Evolutionary conservation across 1,139 yeast genomes (phyloP).

Genomic region (Yamadazyma siamensis): DNA sequence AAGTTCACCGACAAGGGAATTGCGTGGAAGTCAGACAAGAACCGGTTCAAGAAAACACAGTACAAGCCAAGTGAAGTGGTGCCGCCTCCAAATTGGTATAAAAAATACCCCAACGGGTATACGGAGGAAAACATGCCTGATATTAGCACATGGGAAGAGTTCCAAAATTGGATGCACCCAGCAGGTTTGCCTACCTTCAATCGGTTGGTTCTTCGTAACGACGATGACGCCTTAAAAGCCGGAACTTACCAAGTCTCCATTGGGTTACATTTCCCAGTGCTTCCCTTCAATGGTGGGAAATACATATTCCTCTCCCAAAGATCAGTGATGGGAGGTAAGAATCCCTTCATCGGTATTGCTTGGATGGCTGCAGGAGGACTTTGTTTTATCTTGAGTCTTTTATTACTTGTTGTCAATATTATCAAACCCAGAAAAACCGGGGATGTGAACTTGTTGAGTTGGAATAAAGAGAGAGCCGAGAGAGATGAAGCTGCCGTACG

Average conservation of each 20-base stretch:
- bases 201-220: constrained; percentile 79
- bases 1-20: constrained; percentile 53
- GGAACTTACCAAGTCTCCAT: constrained; percentile 74
- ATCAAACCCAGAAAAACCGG: constrained; percentile 73
- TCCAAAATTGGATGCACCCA: constrained; percentile 98
- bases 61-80: constrained; percentile 58
- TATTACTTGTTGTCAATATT: constrained; percentile 57
- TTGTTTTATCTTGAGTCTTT: constrained; percentile 60
- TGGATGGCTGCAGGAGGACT: constrained; percentile 94
- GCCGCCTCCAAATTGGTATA: constrained; percentile 78
- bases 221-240: constrained; percentile 50
- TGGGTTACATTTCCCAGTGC: constrained; percentile 87
- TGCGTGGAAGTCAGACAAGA: constrained; percentile 64
- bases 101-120: constrained; percentile 66
- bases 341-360: constrained; percentile 79
- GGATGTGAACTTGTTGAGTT: constrained; percentile 65
- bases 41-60: constrained; percentile 55
- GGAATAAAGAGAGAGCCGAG: constrained; percentile 51
- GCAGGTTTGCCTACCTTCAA: constrained; percentile 86
- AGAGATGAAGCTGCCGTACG: constrained; percentile 4
- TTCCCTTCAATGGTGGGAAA: constrained; percentile 78
- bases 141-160: constrained; percentile 56
- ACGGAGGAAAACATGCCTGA: constrained; percentile 62
- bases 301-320: constrained; percentile 77
- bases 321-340: constrained; percentile 88